A percentile compares a stretch with the other conserved stretches of the same genome.
phyloP scores from a whole-genome alignment of 257 asterid genomes.

The Capsicum pubescens region DNA sequence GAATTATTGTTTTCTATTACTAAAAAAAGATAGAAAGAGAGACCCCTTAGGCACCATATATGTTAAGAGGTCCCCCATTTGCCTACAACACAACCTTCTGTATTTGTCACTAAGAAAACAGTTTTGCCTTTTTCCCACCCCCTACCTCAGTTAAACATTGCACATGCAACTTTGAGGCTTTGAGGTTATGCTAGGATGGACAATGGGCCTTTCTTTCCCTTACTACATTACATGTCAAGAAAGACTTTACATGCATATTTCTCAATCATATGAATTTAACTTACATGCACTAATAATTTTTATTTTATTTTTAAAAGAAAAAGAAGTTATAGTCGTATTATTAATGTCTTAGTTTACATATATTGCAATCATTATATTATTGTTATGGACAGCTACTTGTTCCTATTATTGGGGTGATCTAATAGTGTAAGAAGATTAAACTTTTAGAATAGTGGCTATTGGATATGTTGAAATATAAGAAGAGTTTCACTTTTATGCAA shows the following conservation, averaged over 20 bases:
- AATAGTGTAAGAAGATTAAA: no score
- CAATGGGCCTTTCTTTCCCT: slow-evolving; percentile 19
- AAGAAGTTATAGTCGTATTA: no score
- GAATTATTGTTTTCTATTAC: slow-evolving; percentile 23
- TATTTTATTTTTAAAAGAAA: no score
- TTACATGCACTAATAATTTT: no score
- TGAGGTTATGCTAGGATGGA: slow-evolving; percentile 9
- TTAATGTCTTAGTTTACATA: no score
- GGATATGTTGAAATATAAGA: no score
- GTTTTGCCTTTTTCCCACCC: not conserved
- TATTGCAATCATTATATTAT: no score
- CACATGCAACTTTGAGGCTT: slow-evolving; percentile 36
- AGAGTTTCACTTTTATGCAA: no score
- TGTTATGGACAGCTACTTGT: no score
- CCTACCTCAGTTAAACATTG: slow-evolving; percentile 32
- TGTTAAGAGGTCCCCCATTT: not conserved
- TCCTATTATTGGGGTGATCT: no score
- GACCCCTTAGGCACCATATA: slow-evolving; percentile 19
- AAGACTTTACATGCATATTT: not conserved
- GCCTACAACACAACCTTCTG: slow-evolving; percentile 11
- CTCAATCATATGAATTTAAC: no score
- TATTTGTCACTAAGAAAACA: slow-evolving; percentile 15
- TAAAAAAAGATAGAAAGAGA: slow-evolving; percentile 26
- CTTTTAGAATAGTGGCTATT: no score
- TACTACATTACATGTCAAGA: not conserved